Evolutionary conservation across 352 stramenopile genomes (phyloP).

Genomic region (Phytophthora ohioensis): DNA sequence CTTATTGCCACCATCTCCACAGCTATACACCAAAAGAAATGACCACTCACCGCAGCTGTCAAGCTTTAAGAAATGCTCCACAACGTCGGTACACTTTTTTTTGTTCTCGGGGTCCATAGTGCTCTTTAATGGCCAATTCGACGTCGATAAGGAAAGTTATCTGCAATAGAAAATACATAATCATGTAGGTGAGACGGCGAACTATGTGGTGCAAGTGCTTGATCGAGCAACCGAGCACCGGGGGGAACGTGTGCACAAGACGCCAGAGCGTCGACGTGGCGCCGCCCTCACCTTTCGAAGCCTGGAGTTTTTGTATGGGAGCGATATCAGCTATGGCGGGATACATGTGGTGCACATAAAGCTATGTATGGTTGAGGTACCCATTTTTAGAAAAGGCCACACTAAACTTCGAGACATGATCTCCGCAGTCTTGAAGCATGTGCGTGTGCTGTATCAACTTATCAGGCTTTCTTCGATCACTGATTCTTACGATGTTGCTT

Average conservation of each 20-base stretch:
- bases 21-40: neutral
- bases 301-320: conserved; percentile 4
- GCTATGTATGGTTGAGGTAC: neutral
- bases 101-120: conserved; percentile 81
- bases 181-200: conserved; percentile 13
- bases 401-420: conserved; percentile 1
- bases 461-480: neutral
- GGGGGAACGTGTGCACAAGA: conserved; percentile 1
- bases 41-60: conserved; percentile 65
- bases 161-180: conserved; percentile 18
- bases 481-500: neutral
- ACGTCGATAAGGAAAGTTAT: neutral
- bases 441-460: conserved; percentile 8
- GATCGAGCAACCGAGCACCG: neutral
- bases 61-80: conserved; percentile 86
- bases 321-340: conserved; percentile 11
- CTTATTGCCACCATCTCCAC: neutral
- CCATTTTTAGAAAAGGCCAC: conserved; percentile 29
- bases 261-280: neutral
- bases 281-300: conserved; percentile 33
- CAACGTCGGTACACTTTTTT: conserved; percentile 83
- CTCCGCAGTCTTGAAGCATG: conserved; percentile 15
- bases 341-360: conserved; percentile 11
- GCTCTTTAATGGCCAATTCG: neutral
- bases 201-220: neutral